phyloP scores from a whole-genome alignment of 78 protist genomes.

The slime mould (Dictyostelium discoideum) region dicty_2.7 NC_007088.5:4531501-4532000 shows the following conservation, averaged over 20 bases:
- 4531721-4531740: conserved; percentile 21
- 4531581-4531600: not conserved
- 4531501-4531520: not conserved
- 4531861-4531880: conserved; percentile 91
- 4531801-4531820: conserved; percentile 72
- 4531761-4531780: conserved; percentile 24
- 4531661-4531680: not conserved
- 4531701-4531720: not conserved
- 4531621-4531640: not conserved
- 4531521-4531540: not conserved
- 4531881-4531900: conserved; percentile 96
- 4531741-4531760: conserved; percentile 2
- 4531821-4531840: conserved; percentile 88
- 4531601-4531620: not conserved
- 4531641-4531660: not conserved
- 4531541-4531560: too few relatives aligned
- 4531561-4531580: not conserved
- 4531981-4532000: conserved; percentile 88
- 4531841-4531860: conserved; percentile 57
- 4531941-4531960: conserved; percentile 96
- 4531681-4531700: not conserved
- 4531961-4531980: conserved; percentile 91
- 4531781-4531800: conserved; percentile 67
- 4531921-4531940: conserved; percentile 86
- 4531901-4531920: conserved; percentile 91